Evolutionary conservation across 352 stramenopile genomes (phyloP).

Genomic region (Phytophthora sojae): DNA sequence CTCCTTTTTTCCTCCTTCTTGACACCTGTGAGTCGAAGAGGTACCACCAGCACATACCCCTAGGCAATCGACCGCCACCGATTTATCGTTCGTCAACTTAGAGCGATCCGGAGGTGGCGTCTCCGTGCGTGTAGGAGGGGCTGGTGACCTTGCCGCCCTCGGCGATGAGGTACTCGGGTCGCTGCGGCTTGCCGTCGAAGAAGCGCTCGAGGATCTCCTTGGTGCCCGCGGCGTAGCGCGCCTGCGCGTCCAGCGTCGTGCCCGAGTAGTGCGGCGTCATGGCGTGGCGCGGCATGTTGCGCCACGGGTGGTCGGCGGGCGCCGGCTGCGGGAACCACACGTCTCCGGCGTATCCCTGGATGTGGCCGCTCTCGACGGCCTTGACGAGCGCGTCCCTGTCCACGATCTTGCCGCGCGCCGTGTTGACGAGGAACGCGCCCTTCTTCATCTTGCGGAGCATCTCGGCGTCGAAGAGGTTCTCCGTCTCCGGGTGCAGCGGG

Average conservation of each 20-base stretch:
- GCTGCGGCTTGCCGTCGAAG: conserved; percentile 48
- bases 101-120: conserved; percentile 37
- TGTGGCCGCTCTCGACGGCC: conserved; percentile 42
- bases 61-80: too few relatives aligned
- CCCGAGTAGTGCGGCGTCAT: conserved; percentile 63
- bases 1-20: too few relatives aligned
- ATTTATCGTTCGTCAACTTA: conserved; percentile 8
- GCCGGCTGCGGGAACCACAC: conserved; percentile 85
- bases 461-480: conserved; percentile 70
- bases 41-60: too few relatives aligned
- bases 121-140: conserved; percentile 42
- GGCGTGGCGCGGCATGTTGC: conserved; percentile 46
- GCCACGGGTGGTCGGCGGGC: conserved; percentile 60
- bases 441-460: conserved; percentile 73
- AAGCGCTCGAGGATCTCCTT: conserved; percentile 57
- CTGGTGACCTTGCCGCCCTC: conserved; percentile 47
- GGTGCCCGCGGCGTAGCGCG: conserved; percentile 44
- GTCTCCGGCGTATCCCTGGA: conserved; percentile 63
- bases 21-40: too few relatives aligned
- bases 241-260: conserved; percentile 51
- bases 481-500: conserved; percentile 70
- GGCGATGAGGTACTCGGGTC: conserved; percentile 51
- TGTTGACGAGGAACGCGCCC: conserved; percentile 83
- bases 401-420: conserved; percentile 81
- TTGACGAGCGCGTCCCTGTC: conserved; percentile 60